Base-by-base conservation (phyloP, 768 basidiomycete species). In the Lanmaoa rubissima region DNA sequence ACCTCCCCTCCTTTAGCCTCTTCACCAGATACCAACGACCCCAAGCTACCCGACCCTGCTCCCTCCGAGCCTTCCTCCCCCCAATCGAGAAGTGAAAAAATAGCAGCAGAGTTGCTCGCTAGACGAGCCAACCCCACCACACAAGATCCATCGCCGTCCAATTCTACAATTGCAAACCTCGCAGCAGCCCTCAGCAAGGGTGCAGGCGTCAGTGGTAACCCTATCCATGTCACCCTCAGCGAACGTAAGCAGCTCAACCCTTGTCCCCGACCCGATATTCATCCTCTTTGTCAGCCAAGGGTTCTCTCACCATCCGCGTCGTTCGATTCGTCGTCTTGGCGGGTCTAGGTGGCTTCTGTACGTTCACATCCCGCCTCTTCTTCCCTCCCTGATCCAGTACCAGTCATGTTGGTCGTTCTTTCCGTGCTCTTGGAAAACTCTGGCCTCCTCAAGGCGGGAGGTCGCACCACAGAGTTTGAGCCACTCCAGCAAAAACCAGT, bases 401-500 rank as follows among this genome's bases (percentile, higher is more conserved):
- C 58, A 91, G 89, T 91, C 71, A 80, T 93, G 69, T 76, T 98
- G 54, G 91, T 95, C 51, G 79, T 95, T 35, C 75, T 98, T 26
- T 89, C 93, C 1, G 87, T 97, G 35, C 79, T 97, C 63, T 83
- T 98, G 64, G 96, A 98, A 74, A 95, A 93, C 70, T 89, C 92
- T 26, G 95, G 95, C 4, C 79, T 98, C 41, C 83, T 97, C 77
- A 96, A 96, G 75, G 86, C 90, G 6, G 93, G 89, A 4, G 87
- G 88, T 40, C 83, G 84, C 32, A 86, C 88, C 58, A 74, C 86
- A 28, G 87, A 95, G 64, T 98, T 94, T 65, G 88, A 94, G 63
- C 89, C 92, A 8, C 74, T 82, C 4, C 81, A 88, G 68, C 90
- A 87, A 32, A 92, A 90, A 65, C 78, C 84, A 1, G 88, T 95